Evolutionary conservation across 2,329 filamentous ascomycete species (phyloP).

Genomic region (Talaromyces verruculosus): DNA sequence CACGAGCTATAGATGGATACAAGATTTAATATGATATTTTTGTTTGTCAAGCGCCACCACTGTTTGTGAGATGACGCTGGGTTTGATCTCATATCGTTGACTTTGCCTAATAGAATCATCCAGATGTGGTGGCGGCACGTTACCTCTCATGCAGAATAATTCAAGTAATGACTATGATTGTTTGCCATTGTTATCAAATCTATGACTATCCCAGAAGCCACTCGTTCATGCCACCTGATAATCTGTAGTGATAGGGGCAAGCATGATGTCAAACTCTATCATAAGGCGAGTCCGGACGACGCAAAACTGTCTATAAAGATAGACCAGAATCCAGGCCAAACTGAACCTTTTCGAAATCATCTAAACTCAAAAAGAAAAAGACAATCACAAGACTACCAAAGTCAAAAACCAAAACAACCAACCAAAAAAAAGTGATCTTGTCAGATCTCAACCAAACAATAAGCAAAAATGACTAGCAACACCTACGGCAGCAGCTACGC

Average conservation of each 20-base stretch:
- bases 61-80: neutral
- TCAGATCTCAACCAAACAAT: neutral
- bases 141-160: neutral
- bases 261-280: slow-evolving; percentile 23
- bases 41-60: slow-evolving; percentile 7
- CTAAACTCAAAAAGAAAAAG: slow-evolving; percentile 4
- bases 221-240: neutral
- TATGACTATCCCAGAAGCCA: neutral
- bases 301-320: slow-evolving; percentile 11
- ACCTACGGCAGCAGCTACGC: slow-evolving; percentile 11
- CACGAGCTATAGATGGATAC: slow-evolving; percentile 2
- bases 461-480: slow-evolving; percentile 10
- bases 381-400: neutral
- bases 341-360: slow-evolving; percentile 13
- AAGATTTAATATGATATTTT: neutral
- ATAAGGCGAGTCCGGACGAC: slow-evolving; percentile 11
- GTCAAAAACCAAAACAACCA: neutral
- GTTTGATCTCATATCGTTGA: neutral
- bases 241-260: neutral
- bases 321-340: neutral
- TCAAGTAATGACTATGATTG: neutral
- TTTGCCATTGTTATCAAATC: neutral
- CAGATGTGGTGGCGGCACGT: neutral
- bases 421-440: slow-evolving; percentile 6
- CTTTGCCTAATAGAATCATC: neutral